Base-by-base conservation (phyloP, 768 basidiomycete genomes). In the Glaciozyma antarctica region DNA sequence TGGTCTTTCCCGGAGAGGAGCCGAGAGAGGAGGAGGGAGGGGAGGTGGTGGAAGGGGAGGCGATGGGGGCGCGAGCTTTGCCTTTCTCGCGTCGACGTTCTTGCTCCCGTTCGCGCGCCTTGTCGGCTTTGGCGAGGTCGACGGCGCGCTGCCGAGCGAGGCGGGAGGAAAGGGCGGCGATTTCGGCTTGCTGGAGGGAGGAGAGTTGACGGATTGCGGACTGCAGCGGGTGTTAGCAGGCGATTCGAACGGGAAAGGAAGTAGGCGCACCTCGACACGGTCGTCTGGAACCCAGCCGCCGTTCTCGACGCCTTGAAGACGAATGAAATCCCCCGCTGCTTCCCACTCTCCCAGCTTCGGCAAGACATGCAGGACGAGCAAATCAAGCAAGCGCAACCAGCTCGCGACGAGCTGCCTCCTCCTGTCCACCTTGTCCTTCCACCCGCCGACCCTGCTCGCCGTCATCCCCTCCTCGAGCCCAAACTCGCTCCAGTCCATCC, bases 231-330 rank as follows among this genome's bases (percentile, higher is more conserved):
- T 21, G 32, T 24, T 48, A 22, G 16, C 16, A 5, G 19, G 52
- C 16, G 12, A 6, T n/a, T n/a, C n/a, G n/a, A n/a, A n/a, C n/a
- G n/a, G n/a, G n/a, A n/a, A n/a, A n/a, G n/a, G n/a, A n/a, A n/a
- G n/a, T n/a, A n/a, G n/a, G n/a, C 65, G 30, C 53, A 70, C 69
- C 61, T 70, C 69, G 58, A 70, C 65, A 17, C 69, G 38, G 34
- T 44, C 45, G 26, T 70, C 65, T 12, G 65, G 69, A 8, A 70
- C 63, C 63, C 63, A 70, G 0, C 69, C 65, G 3, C 69, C 69
- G 21, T 67, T 70, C 61, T 70, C 69, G 22, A 57, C 48, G 12
- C 61, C 54, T 24, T 70, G 69, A 12, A 60, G 16, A 8, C 65
- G 34, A 15, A 62, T 58, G 45, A 64, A 64, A 44, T 70, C 69